Evolutionary conservation across 306 rosid species (phyloP), one percentile per base, ranked within the genome.

Genomic region (Mucuna pruriens): DNA sequence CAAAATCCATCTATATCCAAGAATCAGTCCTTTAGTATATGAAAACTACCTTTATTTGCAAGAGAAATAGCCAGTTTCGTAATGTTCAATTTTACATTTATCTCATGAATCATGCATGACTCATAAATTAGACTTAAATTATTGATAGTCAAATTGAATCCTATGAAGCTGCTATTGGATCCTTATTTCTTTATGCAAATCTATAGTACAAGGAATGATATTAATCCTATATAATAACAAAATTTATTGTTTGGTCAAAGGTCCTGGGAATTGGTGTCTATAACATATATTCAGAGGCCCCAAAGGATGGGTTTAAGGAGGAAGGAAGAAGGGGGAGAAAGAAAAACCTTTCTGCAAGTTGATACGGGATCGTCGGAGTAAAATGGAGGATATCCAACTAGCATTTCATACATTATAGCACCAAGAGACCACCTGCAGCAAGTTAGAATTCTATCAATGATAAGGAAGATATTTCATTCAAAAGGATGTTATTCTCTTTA

Each of bases 381-480:
- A 85, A 94, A 94, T 49, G 98, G 97, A 60, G 98, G 98, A 82
- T 92, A 94, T 65, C 97, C 98, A 71, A 94, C 91, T 55, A 94
- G 97, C 98, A 94, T 94, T 85, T 94, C 97, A 70, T 94, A 94
- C 97, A 89, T 85, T 83, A 94, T 92, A 51, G 98, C 98, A 74
- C 97, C 98, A 82, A 94, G 98, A 48, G 98, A 94, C 98, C 98
- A 94, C 97, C 98, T 94, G 83, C 85, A 84, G 63, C 77, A 75
- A 82, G 84, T 83, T 68, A 85, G 72, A 79, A 74, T 8, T 11
- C 71, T 20, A 52, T 77, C 36, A 75, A 71, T 48, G 62, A 80
- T 51, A 51, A 34, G 71, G 40, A 49, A 20, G 57, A 23, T 39
- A 67, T 61, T 49, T 66, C 51, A 78, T 66, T 63, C 33, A 25